Conservation (phyloP, 192 early-diverging fungal genomes). For the Linnemannia zychae region DNA sequence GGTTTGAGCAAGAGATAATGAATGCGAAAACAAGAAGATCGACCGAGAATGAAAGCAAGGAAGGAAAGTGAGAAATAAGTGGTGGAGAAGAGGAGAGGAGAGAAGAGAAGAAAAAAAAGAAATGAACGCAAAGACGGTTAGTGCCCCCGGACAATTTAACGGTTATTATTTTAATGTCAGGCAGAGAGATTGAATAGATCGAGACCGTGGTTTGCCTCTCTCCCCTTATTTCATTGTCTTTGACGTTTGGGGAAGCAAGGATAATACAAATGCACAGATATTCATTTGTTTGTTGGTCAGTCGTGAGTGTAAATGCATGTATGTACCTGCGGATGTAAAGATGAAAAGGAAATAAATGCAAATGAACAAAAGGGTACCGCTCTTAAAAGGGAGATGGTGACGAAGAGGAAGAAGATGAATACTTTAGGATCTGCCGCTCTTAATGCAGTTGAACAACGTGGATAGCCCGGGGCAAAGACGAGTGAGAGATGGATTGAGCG, state of each 20-base stretch:
- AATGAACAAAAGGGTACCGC: neutral
- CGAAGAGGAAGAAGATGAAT: neutral
- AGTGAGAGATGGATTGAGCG: neutral
- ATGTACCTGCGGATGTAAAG: conserved; percentile 3
- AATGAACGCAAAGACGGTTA: neutral
- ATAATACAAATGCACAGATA: neutral
- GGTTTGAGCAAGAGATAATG: neutral
- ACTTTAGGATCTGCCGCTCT: neutral
- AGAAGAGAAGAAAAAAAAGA: conserved; percentile 4
- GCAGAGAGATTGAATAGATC: neutral
- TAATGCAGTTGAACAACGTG: neutral
- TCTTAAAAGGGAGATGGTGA: neutral
- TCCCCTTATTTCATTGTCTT: neutral
- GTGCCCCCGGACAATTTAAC: neutral
- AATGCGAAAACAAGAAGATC: neutral
- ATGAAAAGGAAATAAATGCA: neutral
- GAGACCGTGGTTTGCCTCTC: neutral
- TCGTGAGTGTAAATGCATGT: neutral
- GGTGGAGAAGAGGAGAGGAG: neutral
- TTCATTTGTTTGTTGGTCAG: neutral
- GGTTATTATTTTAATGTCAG: neutral
- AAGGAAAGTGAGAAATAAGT: neutral
- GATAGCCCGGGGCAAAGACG: neutral
- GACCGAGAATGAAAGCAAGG: neutral
- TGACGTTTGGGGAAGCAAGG: neutral